phyloP scores from a whole-genome alignment of 75 land plant genomes.

The Sequoiadendron giganteum region DNA sequence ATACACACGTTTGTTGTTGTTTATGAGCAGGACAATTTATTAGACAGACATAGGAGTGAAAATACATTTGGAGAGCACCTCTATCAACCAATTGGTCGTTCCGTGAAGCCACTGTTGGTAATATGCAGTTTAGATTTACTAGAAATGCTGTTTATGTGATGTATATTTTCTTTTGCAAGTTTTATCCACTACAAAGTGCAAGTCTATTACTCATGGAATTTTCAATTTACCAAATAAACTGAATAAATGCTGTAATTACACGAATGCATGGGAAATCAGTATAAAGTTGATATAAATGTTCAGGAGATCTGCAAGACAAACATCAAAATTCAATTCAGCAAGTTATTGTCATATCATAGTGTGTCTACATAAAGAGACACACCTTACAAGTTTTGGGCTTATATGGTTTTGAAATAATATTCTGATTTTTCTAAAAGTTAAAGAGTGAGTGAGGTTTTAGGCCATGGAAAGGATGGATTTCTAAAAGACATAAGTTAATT shows the following conservation, averaged over 20 bases:
- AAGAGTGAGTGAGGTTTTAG: too few species aligned
- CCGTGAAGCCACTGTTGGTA: slow-evolving; percentile 69
- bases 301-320: not conserved
- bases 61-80: slow-evolving; percentile 56
- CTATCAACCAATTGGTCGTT: slow-evolving; percentile 48
- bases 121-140: not conserved
- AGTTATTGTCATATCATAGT: not conserved
- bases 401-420: not conserved
- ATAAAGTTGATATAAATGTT: not conserved
- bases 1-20: not conserved
- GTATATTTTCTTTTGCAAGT: not conserved
- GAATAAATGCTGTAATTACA: not conserved
- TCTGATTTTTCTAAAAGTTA: not conserved
- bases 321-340: not conserved
- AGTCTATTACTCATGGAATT: not conserved
- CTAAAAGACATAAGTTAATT: too few species aligned
- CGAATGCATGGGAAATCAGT: not conserved
- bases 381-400: not conserved
- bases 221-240: not conserved
- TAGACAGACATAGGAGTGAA: slow-evolving; percentile 66
- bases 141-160: not conserved
- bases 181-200: not conserved
- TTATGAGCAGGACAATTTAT: slow-evolving; percentile 56
- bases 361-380: not conserved
- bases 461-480: too few species aligned